Evolutionary conservation across 2,329 filamentous ascomycete genomes (phyloP), one percentile per base, ranked within the genome.

Genomic region (Penicillium glabrum): DNA sequence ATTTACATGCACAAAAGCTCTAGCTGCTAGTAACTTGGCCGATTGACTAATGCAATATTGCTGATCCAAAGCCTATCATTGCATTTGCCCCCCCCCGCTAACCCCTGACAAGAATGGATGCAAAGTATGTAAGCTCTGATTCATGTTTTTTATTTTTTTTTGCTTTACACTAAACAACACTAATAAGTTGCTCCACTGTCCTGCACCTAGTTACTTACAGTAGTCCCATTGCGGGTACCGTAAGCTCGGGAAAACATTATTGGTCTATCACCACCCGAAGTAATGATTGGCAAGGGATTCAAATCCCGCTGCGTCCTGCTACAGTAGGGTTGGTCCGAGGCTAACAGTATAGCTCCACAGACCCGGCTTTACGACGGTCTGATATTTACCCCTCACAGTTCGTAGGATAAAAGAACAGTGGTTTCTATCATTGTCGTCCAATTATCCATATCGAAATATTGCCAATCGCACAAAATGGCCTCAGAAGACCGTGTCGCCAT

Each of bases 401-500:
- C 31, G 31, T 5, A 31, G 29, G 31, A 16, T 33, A 16, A 6
- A 14, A 33, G 13, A 16, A 16, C 31, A 33, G 2, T 16, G 35
- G n/a, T 39, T 39, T 10, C 35, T 39, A 1, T 19, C 35, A 19
- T 19, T 19, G 8, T 10, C 10, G 2, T 19, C 16, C 35, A 19
- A 9, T 1, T n/a, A 3, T 23, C 19, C 19, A 21, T 23, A 39
- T 39, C n/a, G 8, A 39, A 19, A 13, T 11, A 2, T 5, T 41
- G 10, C 19, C 13, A 41, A 21, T 23, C 14, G 9, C 27, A 29
- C 47, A 58, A 11, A 21, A 65, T 65, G 62, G 54, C 49, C 26
- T 54, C 57, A 7, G 61, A 65, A 55, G 41, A 41, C 2, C 57
- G 59, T 56, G 76, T 79, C 24, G 77, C 73, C 26, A 75, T 79